Evolutionary conservation across 176 grass and related monocot genomes (phyloP).

Genomic region (Musa schizocarpa): DNA sequence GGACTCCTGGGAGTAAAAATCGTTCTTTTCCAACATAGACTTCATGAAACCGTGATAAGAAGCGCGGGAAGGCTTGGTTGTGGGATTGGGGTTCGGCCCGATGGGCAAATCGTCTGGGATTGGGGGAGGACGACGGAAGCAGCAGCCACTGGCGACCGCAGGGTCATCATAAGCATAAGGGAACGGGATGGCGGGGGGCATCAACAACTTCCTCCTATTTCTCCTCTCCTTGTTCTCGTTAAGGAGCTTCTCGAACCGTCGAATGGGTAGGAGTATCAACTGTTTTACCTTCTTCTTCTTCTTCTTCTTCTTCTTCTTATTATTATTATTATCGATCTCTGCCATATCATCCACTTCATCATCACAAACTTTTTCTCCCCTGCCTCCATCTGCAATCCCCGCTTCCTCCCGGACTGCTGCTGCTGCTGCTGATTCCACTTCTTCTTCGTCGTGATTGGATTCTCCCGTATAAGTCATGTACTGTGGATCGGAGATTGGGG

Average conservation of each 20-base stretch:
- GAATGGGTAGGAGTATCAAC: background rate
- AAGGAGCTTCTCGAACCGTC: background rate
- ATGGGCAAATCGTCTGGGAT: background rate
- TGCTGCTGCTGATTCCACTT: background rate
- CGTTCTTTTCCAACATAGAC: constrained; percentile 7
- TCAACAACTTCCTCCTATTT: background rate
- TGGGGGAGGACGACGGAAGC: background rate
- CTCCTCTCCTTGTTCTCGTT: background rate
- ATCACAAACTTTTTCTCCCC: background rate
- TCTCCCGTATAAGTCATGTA: background rate
- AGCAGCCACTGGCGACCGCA: background rate
- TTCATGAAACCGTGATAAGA: background rate
- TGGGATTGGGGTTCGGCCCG: background rate
- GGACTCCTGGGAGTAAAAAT: constrained; percentile 9
- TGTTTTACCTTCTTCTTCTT: background rate
- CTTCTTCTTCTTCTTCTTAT: background rate
- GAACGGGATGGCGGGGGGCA: background rate
- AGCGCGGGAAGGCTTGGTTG: background rate
- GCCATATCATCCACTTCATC: background rate
- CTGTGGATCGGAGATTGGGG: background rate
- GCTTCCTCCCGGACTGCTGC: background rate
- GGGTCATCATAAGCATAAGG: constrained; percentile 8
- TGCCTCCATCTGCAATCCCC: background rate
- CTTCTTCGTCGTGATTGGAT: background rate
- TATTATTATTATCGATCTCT: background rate